phyloP scores from a whole-genome alignment of 192 early-diverging fungal species.

The Coemansia sp. region DNA sequence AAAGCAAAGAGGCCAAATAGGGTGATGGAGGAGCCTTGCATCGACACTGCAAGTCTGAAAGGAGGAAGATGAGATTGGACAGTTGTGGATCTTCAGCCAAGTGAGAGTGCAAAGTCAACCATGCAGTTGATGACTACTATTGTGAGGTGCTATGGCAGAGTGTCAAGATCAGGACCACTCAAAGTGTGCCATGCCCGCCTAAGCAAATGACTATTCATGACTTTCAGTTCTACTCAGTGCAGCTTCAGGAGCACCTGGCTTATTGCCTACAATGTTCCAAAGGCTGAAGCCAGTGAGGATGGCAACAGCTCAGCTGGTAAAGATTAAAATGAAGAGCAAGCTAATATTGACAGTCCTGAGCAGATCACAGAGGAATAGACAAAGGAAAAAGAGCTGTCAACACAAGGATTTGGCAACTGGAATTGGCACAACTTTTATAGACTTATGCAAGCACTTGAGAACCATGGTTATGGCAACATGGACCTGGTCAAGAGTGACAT shows the following conservation, averaged over 20 bases:
- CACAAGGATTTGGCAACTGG: constrained; percentile 87
- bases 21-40: constrained; percentile 51
- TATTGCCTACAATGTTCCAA: no score
- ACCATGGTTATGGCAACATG: constrained; percentile 77
- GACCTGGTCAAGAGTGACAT: constrained; percentile 78
- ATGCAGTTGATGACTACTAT: no score
- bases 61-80: constrained; percentile 58
- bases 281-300: constrained; percentile 18
- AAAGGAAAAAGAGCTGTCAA: constrained; percentile 63
- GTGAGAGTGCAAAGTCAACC: no score
- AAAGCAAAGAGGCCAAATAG: constrained; percentile 24
- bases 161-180: no score
- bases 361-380: constrained; percentile 85
- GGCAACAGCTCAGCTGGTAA: constrained; percentile 33
- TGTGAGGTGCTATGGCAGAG: no score
- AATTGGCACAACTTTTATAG: constrained; percentile 81
- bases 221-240: no score
- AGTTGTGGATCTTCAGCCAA: no score
- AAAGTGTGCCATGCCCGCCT: no score
- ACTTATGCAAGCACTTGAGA: constrained; percentile 84
- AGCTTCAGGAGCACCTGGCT: no score
- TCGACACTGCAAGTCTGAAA: constrained; percentile 93
- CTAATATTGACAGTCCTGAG: constrained; percentile 82
- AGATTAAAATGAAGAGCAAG: constrained; percentile 71
- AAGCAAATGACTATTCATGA: no score